Conservation (phyloP, 305 asterid species). For the Rubia peregrina region DNA sequence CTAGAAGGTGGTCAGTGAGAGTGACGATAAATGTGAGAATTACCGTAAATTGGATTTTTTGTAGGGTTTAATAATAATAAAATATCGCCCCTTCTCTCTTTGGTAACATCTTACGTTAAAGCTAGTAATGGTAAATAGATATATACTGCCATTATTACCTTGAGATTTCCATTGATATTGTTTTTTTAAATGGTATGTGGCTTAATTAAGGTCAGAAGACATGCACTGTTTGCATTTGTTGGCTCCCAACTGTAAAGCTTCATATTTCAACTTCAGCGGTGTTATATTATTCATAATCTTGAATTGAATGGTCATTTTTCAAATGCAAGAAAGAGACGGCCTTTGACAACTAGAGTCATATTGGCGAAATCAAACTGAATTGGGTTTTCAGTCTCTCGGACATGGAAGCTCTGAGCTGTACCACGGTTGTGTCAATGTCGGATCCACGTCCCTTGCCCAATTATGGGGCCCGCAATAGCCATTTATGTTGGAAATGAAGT, state of each 20-base stretch:
- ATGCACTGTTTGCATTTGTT: background rate
- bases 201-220: conserved; percentile 1
- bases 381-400: background rate
- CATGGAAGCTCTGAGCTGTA: conserved; percentile 7
- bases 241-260: conserved; percentile 7
- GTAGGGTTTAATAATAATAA: background rate
- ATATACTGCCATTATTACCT: background rate
- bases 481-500: background rate
- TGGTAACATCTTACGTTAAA: background rate
- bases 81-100: background rate
- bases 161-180: background rate
- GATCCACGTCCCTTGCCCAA: background rate
- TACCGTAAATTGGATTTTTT: background rate
- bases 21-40: background rate
- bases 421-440: conserved; percentile 2
- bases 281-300: background rate
- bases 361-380: background rate
- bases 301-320: background rate
- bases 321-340: background rate
- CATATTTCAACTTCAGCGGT: background rate
- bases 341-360: background rate
- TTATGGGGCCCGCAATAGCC: background rate
- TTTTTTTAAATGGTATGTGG: background rate
- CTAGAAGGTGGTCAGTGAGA: conserved; percentile 1
- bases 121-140: background rate